Evolutionary conservation across 805 yeast genomes (phyloP).

Genomic region (Pichia deserticola): DNA sequence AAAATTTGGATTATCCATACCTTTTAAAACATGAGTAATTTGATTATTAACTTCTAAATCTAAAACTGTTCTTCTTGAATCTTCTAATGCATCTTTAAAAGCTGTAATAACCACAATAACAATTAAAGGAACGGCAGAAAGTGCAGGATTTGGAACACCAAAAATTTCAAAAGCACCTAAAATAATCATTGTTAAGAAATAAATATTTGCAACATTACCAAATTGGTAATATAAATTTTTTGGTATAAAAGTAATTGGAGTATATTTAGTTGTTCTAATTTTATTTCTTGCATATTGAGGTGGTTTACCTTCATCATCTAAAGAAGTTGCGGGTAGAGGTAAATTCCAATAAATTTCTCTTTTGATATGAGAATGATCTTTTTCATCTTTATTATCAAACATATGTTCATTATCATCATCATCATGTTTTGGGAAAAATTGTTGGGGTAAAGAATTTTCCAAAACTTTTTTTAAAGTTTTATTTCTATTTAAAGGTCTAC

Average conservation of each 20-base stretch:
- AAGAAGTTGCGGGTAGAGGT: constrained; percentile 48
- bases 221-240: constrained; percentile 77
- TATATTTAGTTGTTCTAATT: constrained; percentile 91
- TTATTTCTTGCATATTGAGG: constrained; percentile 77
- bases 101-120: constrained; percentile 73
- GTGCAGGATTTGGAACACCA: constrained; percentile 74
- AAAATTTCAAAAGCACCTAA: constrained; percentile 72
- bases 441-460: constrained; percentile 15
- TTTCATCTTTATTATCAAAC: constrained; percentile 27
- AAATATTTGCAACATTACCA: constrained; percentile 82
- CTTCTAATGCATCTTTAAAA: constrained; percentile 74
- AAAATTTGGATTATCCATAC: constrained; percentile 52
- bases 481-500: constrained; percentile 54
- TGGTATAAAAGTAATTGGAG: constrained; percentile 83
- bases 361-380: constrained; percentile 22
- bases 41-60: constrained; percentile 76
- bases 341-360: constrained; percentile 55
- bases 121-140: constrained; percentile 70
- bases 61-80: constrained; percentile 61
- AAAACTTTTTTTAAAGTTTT: constrained; percentile 40
- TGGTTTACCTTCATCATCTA: constrained; percentile 50
- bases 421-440: constrained; percentile 14
- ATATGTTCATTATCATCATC: constrained; percentile 16
- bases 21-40: constrained; percentile 53
- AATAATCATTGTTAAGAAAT: constrained; percentile 72